phyloP scores from a whole-genome alignment of 306 rosid genomes.

The Castanospermum australe region DNA sequence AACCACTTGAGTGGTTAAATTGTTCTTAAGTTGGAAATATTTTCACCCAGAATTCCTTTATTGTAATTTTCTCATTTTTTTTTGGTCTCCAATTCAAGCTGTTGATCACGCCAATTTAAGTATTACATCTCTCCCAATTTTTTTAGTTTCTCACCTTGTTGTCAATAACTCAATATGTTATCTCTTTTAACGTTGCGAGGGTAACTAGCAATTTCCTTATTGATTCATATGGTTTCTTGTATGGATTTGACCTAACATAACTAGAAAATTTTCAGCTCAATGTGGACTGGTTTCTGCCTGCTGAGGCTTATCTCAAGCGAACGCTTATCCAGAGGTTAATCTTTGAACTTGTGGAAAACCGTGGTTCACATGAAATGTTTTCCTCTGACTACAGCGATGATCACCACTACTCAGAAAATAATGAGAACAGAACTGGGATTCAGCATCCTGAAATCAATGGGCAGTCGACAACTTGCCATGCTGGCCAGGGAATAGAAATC shows the following conservation, averaged over 20 bases:
- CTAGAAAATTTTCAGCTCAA: conserved; percentile 60
- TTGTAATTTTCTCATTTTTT: background rate
- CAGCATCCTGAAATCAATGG: conserved; percentile 47
- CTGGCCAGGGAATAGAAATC: conserved; percentile 66
- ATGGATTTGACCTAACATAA: conserved; percentile 20
- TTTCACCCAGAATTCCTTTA: background rate
- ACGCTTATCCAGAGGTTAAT: conserved; percentile 81
- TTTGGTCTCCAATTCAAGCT: background rate
- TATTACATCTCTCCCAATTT: conserved; percentile 2
- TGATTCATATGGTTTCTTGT: conserved; percentile 9
- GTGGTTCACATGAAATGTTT: conserved; percentile 41
- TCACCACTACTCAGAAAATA: conserved; percentile 35
- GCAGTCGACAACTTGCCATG: conserved; percentile 47
- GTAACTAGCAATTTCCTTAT: background rate
- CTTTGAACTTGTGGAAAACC: conserved; percentile 65
- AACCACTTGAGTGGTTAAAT: background rate
- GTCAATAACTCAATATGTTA: background rate
- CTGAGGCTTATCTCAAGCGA: conserved; percentile 92
- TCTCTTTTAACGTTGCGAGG: conserved; percentile 16
- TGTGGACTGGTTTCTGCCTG: conserved; percentile 84
- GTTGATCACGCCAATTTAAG: conserved; percentile 8
- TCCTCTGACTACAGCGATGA: conserved; percentile 55
- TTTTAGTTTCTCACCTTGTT: conserved; percentile 1
- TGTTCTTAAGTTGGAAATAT: conserved; percentile 7
- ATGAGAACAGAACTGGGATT: conserved; percentile 37